Conservation (phyloP, 2,329 filamentous ascomycete species). For the Mariannaea elegans region DNA sequence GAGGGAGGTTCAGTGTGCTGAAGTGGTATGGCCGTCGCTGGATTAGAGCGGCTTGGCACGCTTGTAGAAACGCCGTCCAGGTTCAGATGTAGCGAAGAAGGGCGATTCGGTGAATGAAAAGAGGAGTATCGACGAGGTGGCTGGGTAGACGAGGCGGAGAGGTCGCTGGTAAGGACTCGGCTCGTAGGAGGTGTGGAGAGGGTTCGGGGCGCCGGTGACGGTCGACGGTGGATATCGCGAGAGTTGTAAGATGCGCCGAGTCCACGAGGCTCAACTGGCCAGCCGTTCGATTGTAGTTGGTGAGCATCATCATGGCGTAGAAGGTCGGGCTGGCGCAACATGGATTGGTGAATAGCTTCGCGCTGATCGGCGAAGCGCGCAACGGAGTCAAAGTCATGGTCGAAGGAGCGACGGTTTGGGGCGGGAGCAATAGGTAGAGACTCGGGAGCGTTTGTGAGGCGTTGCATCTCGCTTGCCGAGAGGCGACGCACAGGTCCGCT, state of each 20-base stretch:
- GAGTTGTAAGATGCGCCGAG: background rate
- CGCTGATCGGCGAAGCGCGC: conserved; percentile 40
- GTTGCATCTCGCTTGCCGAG: conserved; percentile 67
- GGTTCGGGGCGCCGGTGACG: conserved; percentile 50
- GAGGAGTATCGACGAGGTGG: conserved; percentile 60
- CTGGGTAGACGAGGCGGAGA: conserved; percentile 38
- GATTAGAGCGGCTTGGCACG: conserved; percentile 28
- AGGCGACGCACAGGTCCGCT: conserved; percentile 61
- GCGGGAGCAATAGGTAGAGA: conserved; percentile 64
- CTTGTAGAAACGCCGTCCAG: conserved; percentile 36
- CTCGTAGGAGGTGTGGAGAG: conserved; percentile 63
- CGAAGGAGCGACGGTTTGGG: conserved; percentile 48
- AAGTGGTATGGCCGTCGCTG: conserved; percentile 39
- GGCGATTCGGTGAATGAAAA: conserved; percentile 55
- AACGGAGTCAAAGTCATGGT: conserved; percentile 46
- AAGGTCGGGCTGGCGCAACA: conserved; percentile 40
- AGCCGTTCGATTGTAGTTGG: conserved; percentile 36
- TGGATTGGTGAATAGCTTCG: conserved; percentile 43
- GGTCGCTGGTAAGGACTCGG: conserved; percentile 46
- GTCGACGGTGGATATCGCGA: conserved; percentile 43
- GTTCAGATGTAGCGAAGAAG: conserved; percentile 56
- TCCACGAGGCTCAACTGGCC: conserved; percentile 35
- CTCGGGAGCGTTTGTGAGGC: conserved; percentile 64
- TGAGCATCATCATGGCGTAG: conserved; percentile 22
- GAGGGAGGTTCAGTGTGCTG: conserved; percentile 30